phyloP scores from a whole-genome alignment of 495 filamentous ascomycete genomes.

The Penicillium ochrochloron region DNA sequence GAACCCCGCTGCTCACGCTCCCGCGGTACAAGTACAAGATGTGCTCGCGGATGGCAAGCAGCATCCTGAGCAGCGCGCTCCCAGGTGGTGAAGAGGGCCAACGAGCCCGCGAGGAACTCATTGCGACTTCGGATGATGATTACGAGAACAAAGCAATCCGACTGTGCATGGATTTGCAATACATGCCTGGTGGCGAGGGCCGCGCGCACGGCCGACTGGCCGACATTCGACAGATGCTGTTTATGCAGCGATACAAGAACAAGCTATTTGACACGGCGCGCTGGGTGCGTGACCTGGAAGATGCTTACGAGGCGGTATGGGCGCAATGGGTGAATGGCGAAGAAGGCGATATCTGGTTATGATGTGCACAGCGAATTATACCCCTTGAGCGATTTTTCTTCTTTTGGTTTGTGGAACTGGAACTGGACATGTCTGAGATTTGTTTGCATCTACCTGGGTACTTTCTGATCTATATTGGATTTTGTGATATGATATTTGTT shows the following conservation, averaged over 20 bases:
- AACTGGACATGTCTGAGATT: constrained; percentile 2
- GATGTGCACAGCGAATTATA: constrained; percentile 46
- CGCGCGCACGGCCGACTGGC: constrained; percentile 68
- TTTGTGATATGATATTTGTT: background rate
- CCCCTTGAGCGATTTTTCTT: constrained; percentile 43
- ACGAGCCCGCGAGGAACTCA: constrained; percentile 73
- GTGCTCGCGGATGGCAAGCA: constrained; percentile 97
- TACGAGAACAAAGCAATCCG: constrained; percentile 83
- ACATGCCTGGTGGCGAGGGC: constrained; percentile 56
- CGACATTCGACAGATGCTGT: constrained; percentile 79
- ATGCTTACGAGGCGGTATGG: constrained; percentile 89
- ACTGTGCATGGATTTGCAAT: constrained; percentile 70
- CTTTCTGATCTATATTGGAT: background rate
- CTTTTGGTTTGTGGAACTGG: background rate
- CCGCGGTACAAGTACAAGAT: constrained; percentile 98
- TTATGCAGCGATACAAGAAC: constrained; percentile 78
- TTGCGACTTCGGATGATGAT: constrained; percentile 73
- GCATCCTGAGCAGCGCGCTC: constrained; percentile 86
- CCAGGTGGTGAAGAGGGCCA: constrained; percentile 69
- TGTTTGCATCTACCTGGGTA: constrained; percentile 7
- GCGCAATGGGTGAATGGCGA: constrained; percentile 81
- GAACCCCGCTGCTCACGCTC: constrained; percentile 90
- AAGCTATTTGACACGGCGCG: constrained; percentile 88
- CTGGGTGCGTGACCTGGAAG: constrained; percentile 92
- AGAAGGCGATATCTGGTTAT: constrained; percentile 87